Percentiles rank a stretch among this genome's conserved stretches.
Conservation (phyloP, 2,329 filamentous ascomycete species). For the Colletotrichum paranaense region DNA sequence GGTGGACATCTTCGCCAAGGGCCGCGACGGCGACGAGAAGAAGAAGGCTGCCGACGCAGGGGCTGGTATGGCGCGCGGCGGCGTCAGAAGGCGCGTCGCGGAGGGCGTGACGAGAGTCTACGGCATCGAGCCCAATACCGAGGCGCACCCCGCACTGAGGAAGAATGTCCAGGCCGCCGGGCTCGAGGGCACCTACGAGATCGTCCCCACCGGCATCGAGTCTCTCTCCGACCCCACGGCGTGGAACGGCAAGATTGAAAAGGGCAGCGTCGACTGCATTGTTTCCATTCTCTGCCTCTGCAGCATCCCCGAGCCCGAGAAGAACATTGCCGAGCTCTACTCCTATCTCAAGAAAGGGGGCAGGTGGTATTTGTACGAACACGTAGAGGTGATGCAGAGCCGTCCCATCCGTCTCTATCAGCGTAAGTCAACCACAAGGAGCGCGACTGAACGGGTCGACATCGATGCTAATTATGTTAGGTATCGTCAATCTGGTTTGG, state of each 20-base stretch:
- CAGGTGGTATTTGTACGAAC: slow-evolving; percentile 72
- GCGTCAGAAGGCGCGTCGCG: not conserved
- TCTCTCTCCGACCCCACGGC: slow-evolving; percentile 56
- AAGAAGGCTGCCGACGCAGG: slow-evolving; percentile 12
- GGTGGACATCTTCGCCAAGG: slow-evolving; percentile 62
- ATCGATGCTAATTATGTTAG: slow-evolving; percentile 43
- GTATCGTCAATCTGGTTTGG: slow-evolving; percentile 64
- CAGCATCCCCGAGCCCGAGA: slow-evolving; percentile 70
- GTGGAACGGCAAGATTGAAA: slow-evolving; percentile 59
- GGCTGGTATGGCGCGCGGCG: slow-evolving; percentile 12
- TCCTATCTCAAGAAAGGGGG: slow-evolving; percentile 70
- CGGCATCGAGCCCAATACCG: slow-evolving; percentile 72
- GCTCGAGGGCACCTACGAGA: slow-evolving; percentile 67
- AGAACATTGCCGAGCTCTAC: slow-evolving; percentile 67
- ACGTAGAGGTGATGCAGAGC: slow-evolving; percentile 58
- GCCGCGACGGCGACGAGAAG: not conserved
- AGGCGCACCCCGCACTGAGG: slow-evolving; percentile 61
- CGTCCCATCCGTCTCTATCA: slow-evolving; percentile 60
- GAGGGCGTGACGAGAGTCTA: slow-evolving; percentile 57
- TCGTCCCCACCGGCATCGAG: slow-evolving; percentile 73
- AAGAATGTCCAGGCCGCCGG: slow-evolving; percentile 61
- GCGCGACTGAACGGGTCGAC: not conserved
- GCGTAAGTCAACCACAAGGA: slow-evolving; percentile 50
- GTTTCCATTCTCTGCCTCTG: slow-evolving; percentile 72
- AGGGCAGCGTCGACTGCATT: slow-evolving; percentile 67